Percentiles rank a stretch among this genome's conserved stretches.
phyloP scores from a whole-genome alignment of 2,329 filamentous ascomycete species.

The Fusarium robinianum region DNA sequence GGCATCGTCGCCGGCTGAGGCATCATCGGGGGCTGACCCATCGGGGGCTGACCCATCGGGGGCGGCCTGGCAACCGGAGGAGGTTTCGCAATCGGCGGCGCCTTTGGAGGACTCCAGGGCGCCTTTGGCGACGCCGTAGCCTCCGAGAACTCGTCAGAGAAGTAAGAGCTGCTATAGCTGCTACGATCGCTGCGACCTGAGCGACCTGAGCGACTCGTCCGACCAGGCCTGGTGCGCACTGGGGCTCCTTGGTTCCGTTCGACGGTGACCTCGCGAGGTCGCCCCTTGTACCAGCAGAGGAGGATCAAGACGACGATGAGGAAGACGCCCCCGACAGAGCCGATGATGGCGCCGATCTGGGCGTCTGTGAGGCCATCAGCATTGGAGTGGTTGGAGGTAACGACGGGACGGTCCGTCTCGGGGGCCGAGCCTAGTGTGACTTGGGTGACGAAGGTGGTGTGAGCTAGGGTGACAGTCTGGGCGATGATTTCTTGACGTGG shows the following conservation, averaged over 20 bases:
- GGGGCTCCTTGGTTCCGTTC: background rate
- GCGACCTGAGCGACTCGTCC: too few relatives aligned
- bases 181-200: slow-evolving; percentile 7
- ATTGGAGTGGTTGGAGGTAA: slow-evolving; percentile 19
- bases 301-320: slow-evolving; percentile 41
- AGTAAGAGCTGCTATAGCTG: slow-evolving; percentile 23
- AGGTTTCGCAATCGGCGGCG: background rate
- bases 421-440: slow-evolving; percentile 38
- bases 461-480: slow-evolving; percentile 42
- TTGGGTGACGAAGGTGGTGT: slow-evolving; percentile 44
- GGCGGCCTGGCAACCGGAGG: background rate
- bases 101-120: background rate
- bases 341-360: slow-evolving; percentile 49
- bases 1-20: slow-evolving; percentile 15
- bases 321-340: slow-evolving; percentile 46
- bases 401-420: slow-evolving; percentile 18
- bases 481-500: slow-evolving; percentile 42
- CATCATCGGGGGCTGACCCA: background rate
- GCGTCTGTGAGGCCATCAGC: slow-evolving; percentile 38
- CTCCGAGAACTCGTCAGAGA: slow-evolving; percentile 20
- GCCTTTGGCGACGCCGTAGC: slow-evolving; percentile 7
- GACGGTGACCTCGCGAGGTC: slow-evolving; percentile 1
- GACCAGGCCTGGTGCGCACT: background rate
- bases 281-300: slow-evolving; percentile 37
- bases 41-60: background rate